phyloP scores from a whole-genome alignment of 768 basidiomycete species.

The Strobilomyces echinocephalus region DNA sequence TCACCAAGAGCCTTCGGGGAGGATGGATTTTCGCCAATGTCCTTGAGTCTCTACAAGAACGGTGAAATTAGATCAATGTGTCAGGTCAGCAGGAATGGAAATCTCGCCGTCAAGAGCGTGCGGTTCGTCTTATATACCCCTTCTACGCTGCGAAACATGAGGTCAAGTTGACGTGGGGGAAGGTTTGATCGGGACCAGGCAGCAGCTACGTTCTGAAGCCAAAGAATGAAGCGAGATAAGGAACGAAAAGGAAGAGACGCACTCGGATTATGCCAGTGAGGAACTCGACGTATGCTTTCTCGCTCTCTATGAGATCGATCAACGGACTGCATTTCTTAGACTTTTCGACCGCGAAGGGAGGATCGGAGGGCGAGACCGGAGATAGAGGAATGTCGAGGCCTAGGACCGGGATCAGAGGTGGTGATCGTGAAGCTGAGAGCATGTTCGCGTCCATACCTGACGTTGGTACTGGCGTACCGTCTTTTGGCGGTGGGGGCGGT shows the following conservation, averaged over 20 bases:
- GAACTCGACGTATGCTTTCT: slow-evolving; percentile 87
- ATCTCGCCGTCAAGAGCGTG: slow-evolving; percentile 59
- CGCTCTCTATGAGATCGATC: slow-evolving; percentile 89
- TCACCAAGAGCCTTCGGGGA: slow-evolving; percentile 94
- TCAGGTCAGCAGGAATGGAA: background rate
- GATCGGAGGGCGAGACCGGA: slow-evolving; percentile 17
- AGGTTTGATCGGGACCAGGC: slow-evolving; percentile 96
- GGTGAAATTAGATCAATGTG: slow-evolving; percentile 6
- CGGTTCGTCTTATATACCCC: slow-evolving; percentile 90
- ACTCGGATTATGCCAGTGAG: slow-evolving; percentile 89
- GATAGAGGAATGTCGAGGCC: slow-evolving; percentile 23
- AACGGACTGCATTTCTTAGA: slow-evolving; percentile 75
- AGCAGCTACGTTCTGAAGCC: slow-evolving; percentile 85
- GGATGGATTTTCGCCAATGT: slow-evolving; percentile 88
- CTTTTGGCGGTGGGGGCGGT: slow-evolving; percentile 21
- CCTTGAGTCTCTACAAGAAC: slow-evolving; percentile 74
- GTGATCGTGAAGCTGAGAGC: background rate
- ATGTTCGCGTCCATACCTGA: slow-evolving; percentile 17
- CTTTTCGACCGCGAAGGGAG: slow-evolving; percentile 38
- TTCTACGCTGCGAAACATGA: slow-evolving; percentile 93
- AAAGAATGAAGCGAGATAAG: slow-evolving; percentile 8
- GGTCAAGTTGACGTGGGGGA: slow-evolving; percentile 85
- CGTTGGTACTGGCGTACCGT: slow-evolving; percentile 14
- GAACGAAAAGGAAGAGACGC: slow-evolving; percentile 29
- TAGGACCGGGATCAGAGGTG: slow-evolving; percentile 17